These are phyloP conservation scores for Penicillium taxi DNA, from an alignment of 495 filamentous ascomycete species.

Conservation along the genomic window DNA sequence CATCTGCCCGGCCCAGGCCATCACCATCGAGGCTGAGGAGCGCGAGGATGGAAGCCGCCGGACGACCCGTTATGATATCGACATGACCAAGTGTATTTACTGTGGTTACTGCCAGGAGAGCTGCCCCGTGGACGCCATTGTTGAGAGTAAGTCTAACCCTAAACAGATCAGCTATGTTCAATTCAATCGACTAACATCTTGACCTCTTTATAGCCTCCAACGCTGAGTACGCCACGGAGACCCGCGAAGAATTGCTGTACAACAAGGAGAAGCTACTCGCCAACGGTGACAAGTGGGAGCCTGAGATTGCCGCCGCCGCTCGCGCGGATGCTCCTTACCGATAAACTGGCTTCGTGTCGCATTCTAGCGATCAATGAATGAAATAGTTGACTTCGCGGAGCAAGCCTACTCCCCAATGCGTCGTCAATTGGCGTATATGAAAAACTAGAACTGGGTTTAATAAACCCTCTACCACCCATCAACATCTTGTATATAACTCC, in stretches of 20 bases:
- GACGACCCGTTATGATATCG: constrained; percentile 96
- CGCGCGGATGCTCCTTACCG: constrained; percentile 85
- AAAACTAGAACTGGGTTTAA: constrained; percentile 18
- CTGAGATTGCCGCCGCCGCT: constrained; percentile 84
- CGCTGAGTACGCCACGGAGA: constrained; percentile 96
- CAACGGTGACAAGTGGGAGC: constrained; percentile 97
- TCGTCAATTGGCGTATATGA: constrained; percentile 12
- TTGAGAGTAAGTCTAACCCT: constrained; percentile 55
- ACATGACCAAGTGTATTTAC: constrained; percentile 99
- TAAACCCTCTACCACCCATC: constrained; percentile 12
- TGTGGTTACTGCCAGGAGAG: constrained; percentile 99
- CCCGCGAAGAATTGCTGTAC: constrained; percentile 91
- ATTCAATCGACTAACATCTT: too few relatives aligned
- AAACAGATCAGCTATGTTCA: too few relatives aligned
- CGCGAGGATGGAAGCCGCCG: constrained; percentile 88
- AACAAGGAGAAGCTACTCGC: constrained; percentile 94
- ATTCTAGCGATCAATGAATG: not conserved
- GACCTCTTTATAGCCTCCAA: constrained; percentile 56
- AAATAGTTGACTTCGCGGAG: not conserved
- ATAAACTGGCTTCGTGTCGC: constrained; percentile 34
- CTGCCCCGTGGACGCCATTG: constrained; percentile 96
- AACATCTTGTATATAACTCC: constrained; percentile 33
- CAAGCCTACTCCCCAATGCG: not conserved
- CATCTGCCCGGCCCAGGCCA: constrained; percentile 92
- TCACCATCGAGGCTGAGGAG: constrained; percentile 98